Conservation (phyloP, 2,329 filamentous ascomycete genomes). For the Rugonectria rugulosa region DNA sequence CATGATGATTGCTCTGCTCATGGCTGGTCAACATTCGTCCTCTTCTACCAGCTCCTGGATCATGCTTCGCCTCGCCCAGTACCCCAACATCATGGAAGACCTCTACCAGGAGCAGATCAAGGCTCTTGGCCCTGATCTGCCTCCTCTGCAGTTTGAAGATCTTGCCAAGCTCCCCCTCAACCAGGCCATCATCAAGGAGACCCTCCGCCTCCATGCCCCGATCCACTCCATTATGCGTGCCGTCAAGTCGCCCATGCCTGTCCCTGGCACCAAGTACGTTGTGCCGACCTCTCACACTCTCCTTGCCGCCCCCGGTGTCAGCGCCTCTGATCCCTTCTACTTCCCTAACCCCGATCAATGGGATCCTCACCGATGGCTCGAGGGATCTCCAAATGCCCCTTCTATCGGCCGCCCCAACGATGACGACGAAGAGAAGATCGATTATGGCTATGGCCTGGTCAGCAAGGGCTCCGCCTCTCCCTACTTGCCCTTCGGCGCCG, state of each 20-base stretch:
- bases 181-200: constrained; percentile 88
- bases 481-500: constrained; percentile 93
- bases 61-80: constrained; percentile 78
- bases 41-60: constrained; percentile 88
- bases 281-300: constrained; percentile 83
- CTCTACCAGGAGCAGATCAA: constrained; percentile 83
- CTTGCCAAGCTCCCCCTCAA: constrained; percentile 82
- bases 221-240: constrained; percentile 96
- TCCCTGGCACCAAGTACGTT: constrained; percentile 83
- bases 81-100: constrained; percentile 80
- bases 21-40: constrained; percentile 91
- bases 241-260: constrained; percentile 85
- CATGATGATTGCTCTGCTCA: constrained; percentile 93
- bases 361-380: constrained; percentile 92
- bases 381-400: constrained; percentile 64
- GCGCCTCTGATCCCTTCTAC: constrained; percentile 72
- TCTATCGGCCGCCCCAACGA: constrained; percentile 56
- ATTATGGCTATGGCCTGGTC: constrained; percentile 93
- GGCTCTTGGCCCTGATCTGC: constrained; percentile 76
- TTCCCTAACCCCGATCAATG: constrained; percentile 85
- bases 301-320: constrained; percentile 85
- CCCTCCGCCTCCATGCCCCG: constrained; percentile 86
- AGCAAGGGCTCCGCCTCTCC: constrained; percentile 90
- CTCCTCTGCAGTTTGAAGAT: constrained; percentile 77
- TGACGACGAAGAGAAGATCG: constrained; percentile 78